Conservation (phyloP, 2,329 filamentous ascomycete species). For the Colletotrichum phormii region DNA sequence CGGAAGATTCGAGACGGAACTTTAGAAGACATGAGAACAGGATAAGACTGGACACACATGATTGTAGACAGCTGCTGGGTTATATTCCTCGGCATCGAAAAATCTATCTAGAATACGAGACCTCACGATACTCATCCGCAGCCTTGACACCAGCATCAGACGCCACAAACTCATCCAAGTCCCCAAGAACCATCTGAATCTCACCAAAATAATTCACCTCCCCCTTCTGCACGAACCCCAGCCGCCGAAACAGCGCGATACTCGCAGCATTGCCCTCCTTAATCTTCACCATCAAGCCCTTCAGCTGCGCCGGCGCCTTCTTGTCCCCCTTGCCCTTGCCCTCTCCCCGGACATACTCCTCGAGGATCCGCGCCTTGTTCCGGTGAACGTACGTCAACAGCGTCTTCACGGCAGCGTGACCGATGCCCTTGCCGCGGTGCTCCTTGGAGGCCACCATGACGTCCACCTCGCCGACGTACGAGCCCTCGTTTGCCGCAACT, state of each 20-base stretch:
- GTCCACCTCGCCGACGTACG: constrained; percentile 78
- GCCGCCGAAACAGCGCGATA: constrained; percentile 60
- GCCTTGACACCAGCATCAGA: constrained; percentile 18
- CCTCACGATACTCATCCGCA: constrained; percentile 18
- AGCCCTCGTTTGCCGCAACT: constrained; percentile 20
- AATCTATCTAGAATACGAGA: constrained; percentile 19
- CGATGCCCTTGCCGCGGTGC: constrained; percentile 72
- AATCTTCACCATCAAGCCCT: constrained; percentile 68
- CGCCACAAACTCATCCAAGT: constrained; percentile 38
- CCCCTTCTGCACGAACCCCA: constrained; percentile 65
- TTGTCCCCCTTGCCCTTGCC: neutral
- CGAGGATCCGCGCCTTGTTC: constrained; percentile 65
- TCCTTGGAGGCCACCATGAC: constrained; percentile 80
- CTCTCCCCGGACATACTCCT: constrained; percentile 50
- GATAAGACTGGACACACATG: neutral
- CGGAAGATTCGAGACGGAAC: neutral
- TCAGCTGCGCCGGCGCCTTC: constrained; percentile 45
- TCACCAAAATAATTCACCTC: constrained; percentile 71
- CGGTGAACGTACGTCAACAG: constrained; percentile 77
- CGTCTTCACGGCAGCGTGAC: constrained; percentile 71
- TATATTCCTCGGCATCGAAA: neutral
- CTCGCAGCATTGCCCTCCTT: constrained; percentile 66
- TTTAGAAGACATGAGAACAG: neutral
- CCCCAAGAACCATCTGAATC: constrained; percentile 60
- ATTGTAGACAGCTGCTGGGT: neutral